Evolutionary conservation across 2,329 filamentous ascomycete genomes (phyloP).

Genomic region (Claviceps africana): DNA sequence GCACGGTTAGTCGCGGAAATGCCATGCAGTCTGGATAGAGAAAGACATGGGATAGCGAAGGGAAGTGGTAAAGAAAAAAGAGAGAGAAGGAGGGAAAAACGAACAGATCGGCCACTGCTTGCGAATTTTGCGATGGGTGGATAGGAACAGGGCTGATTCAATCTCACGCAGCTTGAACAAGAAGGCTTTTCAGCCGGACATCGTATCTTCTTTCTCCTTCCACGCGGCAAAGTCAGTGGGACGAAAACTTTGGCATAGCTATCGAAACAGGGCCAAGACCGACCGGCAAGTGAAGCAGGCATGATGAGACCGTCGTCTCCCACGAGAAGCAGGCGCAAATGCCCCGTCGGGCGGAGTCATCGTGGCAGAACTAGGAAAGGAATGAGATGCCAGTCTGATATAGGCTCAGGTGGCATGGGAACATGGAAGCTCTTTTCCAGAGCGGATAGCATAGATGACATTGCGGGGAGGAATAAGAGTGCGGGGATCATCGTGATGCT

Average conservation of each 20-base stretch:
- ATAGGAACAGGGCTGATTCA: conserved; percentile 34
- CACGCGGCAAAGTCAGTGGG: not conserved
- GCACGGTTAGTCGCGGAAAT: not conserved
- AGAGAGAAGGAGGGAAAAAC: conserved; percentile 5
- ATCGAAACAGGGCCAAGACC: conserved; percentile 6
- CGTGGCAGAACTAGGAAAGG: conserved; percentile 2
- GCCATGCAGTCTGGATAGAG: no score
- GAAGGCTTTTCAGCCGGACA: conserved; percentile 37
- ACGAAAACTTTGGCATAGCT: not conserved
- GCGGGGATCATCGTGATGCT: conserved; percentile 2
- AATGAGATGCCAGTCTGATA: not conserved
- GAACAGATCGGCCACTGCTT: conserved; percentile 30
- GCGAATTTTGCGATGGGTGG: conserved; percentile 22
- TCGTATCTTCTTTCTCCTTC: conserved; percentile 33
- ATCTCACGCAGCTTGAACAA: conserved; percentile 35
- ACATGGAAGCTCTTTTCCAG: not conserved
- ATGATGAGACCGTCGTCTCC: conserved; percentile 26
- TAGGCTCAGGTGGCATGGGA: not conserved
- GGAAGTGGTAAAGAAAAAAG: no score
- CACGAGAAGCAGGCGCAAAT: conserved; percentile 13
- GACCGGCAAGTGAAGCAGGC: conserved; percentile 35
- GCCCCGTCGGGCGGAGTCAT: conserved; percentile 21
- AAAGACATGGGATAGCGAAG: no score
- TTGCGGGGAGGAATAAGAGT: not conserved
- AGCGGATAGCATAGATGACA: not conserved